Evolutionary conservation across 305 asterid genomes (phyloP).

Genomic region (Fraxinus angustifolia): DNA sequence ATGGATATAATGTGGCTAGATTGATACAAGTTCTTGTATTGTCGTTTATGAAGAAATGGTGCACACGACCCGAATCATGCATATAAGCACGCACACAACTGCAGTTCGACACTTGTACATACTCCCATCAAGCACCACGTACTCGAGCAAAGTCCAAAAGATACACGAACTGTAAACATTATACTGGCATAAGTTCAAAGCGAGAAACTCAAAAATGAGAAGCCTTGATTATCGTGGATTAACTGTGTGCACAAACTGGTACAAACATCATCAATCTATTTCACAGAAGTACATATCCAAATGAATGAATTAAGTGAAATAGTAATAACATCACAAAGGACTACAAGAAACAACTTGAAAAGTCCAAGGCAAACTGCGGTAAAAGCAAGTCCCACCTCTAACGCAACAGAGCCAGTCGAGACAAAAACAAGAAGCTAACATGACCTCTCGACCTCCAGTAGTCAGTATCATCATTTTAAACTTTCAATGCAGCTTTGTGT

Average conservation of each 20-base stretch:
- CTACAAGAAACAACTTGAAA: background rate
- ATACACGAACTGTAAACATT: background rate
- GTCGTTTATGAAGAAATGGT: background rate
- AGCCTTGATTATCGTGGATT: background rate
- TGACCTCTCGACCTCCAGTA: background rate
- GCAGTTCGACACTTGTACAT: background rate
- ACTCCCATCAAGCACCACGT: background rate
- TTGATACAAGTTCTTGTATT: background rate
- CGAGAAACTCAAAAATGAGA: background rate
- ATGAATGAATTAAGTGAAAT: slow-evolving; percentile 22
- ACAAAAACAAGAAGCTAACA: background rate
- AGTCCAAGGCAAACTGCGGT: background rate
- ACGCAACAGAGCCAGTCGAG: background rate
- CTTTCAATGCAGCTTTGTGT: slow-evolving; percentile 71
- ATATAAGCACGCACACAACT: background rate
- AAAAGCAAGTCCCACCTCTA: background rate
- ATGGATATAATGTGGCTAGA: background rate
- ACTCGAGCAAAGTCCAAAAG: background rate
- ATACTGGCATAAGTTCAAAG: background rate
- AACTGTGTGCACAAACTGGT: slow-evolving; percentile 14
- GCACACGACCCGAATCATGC: background rate
- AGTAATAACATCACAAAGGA: slow-evolving; percentile 12
- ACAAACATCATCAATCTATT: slow-evolving; percentile 20
- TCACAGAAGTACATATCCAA: slow-evolving; percentile 6
- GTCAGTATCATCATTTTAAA: slow-evolving; percentile 25